Conservation (phyloP, 108 stramenopile species). For the Cyclotella cryptica region DNA sequence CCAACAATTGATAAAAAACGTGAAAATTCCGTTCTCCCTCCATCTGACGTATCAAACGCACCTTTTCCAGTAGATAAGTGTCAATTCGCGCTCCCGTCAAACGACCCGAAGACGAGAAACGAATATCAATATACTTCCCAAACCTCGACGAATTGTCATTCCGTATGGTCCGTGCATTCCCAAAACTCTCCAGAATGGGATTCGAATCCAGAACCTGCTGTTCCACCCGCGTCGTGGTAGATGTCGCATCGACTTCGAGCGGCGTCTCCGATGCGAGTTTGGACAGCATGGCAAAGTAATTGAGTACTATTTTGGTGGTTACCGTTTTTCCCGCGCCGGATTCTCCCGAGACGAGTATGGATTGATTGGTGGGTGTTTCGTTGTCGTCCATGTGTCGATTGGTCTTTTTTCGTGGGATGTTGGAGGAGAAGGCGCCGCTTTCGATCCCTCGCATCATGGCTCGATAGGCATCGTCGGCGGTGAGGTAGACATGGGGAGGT, state of each 20-base stretch:
- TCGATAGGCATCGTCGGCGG: slow-evolving; percentile 84
- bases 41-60: slow-evolving; percentile 69
- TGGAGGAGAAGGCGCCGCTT: slow-evolving; percentile 28
- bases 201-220: slow-evolving; percentile 84
- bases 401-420: slow-evolving; percentile 15
- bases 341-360: slow-evolving; percentile 61
- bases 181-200: slow-evolving; percentile 91
- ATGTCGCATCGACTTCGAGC: slow-evolving; percentile 1
- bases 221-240: slow-evolving; percentile 37
- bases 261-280: slow-evolving; percentile 13
- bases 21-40: slow-evolving; percentile 94
- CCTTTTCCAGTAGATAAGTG: slow-evolving; percentile 88
- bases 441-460: slow-evolving; percentile 66
- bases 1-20: slow-evolving; percentile 87
- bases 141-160: slow-evolving; percentile 91
- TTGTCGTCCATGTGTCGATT: slow-evolving; percentile 34
- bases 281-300: slow-evolving; percentile 62
- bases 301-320: slow-evolving; percentile 62
- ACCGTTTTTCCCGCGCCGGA: slow-evolving; percentile 72
- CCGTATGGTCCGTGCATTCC: slow-evolving; percentile 89
- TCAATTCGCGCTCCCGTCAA: slow-evolving; percentile 77
- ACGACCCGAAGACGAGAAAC: slow-evolving; percentile 65
- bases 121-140: slow-evolving; percentile 90
- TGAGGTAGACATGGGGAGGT: slow-evolving; percentile 80
- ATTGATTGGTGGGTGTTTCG: slow-evolving; percentile 54